Evolutionary conservation across 1,284 basidiomycete species (phyloP), one percentile per base, ranked within the genome.

Genomic region (Sutorius eximius): DNA sequence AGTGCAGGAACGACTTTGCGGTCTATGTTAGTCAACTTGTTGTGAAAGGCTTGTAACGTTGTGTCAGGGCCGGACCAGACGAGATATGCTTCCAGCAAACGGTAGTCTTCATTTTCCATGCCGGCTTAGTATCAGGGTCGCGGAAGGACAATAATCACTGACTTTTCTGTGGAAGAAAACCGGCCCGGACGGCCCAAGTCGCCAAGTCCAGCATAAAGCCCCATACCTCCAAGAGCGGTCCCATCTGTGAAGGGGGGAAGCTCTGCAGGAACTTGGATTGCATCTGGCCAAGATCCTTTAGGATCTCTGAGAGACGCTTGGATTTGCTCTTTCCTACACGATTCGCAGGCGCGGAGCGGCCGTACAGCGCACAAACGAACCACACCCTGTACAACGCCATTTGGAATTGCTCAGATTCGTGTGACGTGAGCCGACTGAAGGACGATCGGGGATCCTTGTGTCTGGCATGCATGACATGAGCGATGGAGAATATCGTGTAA

Each of bases 351-450:
- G 61, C 59, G 1, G 56, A 6, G 16, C 51, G 51, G 16, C 66
- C 64, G 18, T 65, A 64, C 27, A 65, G 32, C 2, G 49, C 30
- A 11, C 62, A 65, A 42, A 58, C 62, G 3, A 71, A 59, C 66
- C 70, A 72, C 12, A 67, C 61, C 24, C 71, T 68, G 49, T 75
- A 75, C 44, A 73, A 16, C 2, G 71, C 73, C 8, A 59, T 51
- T 8, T 63, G 64, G 50, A 75, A 74, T n/a, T 63, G 64, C 22
- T 61, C 32, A 5, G 68, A 65, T 44, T 75, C 75, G 1, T 22
- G 5, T 1, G 30, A 18, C 5, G 67, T 61, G 27, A 76, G 61
- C 11, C 34, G 56, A 50, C 63, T 69, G 18, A 52, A 61, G 1
- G 49, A 16, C 3, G 62, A 69, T 27, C 57, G 55, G 13, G 68